Evolutionary conservation across 2,329 filamentous ascomycete genomes (phyloP).

Genomic region (Xylaria sp.): DNA sequence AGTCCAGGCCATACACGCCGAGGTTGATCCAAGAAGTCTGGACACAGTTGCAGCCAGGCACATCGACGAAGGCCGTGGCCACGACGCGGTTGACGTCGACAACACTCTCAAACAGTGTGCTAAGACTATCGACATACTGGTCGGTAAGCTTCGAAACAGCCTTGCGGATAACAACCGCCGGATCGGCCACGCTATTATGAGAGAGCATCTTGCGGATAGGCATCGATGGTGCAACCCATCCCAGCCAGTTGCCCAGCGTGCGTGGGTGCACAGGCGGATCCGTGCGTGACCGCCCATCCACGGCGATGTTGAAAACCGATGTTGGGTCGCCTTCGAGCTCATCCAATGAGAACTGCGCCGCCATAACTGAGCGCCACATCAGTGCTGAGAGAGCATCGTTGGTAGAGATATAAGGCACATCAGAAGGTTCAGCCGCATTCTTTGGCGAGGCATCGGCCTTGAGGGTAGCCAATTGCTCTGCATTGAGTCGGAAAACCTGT

Average conservation of each 20-base stretch:
- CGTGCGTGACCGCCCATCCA: constrained; percentile 53
- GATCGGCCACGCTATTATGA: constrained; percentile 47
- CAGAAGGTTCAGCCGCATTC: constrained; percentile 45
- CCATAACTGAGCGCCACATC: constrained; percentile 52
- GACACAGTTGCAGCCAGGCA: constrained; percentile 51
- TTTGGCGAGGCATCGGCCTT: constrained; percentile 50
- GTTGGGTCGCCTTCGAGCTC: constrained; percentile 49
- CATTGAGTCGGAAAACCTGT: constrained; percentile 50
- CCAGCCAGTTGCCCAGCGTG: constrained; percentile 55
- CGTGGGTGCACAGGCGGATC: constrained; percentile 50
- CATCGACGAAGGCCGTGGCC: constrained; percentile 52
- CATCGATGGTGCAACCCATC: constrained; percentile 49
- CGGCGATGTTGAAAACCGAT: constrained; percentile 53
- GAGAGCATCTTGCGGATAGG: constrained; percentile 49
- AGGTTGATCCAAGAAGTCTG: constrained; percentile 52
- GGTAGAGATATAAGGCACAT: constrained; percentile 48
- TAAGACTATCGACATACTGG: constrained; percentile 49
- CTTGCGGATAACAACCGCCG: constrained; percentile 51
- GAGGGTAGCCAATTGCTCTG: constrained; percentile 45
- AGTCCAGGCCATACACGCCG: constrained; percentile 50
- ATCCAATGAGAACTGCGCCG: constrained; percentile 46
- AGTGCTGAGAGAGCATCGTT: constrained; percentile 53
- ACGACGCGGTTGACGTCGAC: constrained; percentile 50
- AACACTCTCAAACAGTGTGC: constrained; percentile 48
- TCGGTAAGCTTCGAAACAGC: constrained; percentile 49